Conservation (phyloP, 306 rosid genomes). For the Quillaja saponaria region DNA sequence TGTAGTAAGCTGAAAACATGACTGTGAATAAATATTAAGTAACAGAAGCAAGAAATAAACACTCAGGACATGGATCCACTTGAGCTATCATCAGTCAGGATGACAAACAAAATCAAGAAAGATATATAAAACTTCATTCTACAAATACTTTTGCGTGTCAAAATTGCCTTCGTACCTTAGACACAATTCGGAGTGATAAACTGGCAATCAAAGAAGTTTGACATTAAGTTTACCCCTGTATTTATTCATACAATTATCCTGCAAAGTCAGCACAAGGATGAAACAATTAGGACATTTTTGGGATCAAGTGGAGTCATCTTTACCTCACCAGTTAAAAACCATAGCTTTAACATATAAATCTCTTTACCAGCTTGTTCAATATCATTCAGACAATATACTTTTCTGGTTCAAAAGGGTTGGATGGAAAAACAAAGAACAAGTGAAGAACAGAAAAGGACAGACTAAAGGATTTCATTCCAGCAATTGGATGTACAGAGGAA, state of each 20-base stretch:
- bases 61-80: too few relatives aligned
- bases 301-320: not conserved
- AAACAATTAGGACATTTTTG: constrained; percentile 21
- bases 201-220: constrained; percentile 42
- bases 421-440: not conserved
- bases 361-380: not conserved
- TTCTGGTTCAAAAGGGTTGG: not conserved
- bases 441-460: not conserved
- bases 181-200: constrained; percentile 38
- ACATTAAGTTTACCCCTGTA: constrained; percentile 36
- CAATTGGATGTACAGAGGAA: not conserved
- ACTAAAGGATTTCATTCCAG: not conserved
- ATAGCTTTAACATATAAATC: constrained; percentile 7
- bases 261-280: constrained; percentile 37
- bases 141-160: not conserved
- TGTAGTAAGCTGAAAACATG: too few relatives aligned
- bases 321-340: constrained; percentile 1
- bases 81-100: not conserved
- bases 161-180: constrained; percentile 27
- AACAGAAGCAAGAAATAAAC: too few relatives aligned
- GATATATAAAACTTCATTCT: not conserved
- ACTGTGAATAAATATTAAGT: too few relatives aligned
- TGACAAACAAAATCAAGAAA: not conserved
- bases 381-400: constrained; percentile 15
- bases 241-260: constrained; percentile 44